These are phyloP conservation scores for Akanthomyces dipterigenus DNA, from an alignment of 2,329 filamentous ascomycete genomes.

Conservation along the genomic window DNA sequence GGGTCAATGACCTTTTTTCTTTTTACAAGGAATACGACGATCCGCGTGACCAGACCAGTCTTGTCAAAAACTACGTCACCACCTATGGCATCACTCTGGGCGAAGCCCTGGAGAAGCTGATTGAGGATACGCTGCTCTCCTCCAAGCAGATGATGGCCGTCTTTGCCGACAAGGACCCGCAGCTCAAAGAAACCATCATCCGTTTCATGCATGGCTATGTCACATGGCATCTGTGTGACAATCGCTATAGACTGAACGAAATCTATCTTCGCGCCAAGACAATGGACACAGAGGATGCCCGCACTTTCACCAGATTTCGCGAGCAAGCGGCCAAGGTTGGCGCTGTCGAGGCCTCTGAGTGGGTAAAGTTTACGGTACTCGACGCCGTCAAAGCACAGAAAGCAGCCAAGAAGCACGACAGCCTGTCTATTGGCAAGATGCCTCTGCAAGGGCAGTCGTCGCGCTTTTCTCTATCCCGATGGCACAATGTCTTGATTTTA, in stretches of 20 bases:
- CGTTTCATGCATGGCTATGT: constrained; percentile 21
- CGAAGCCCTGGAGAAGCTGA: constrained; percentile 16
- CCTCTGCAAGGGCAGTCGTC: not conserved
- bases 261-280: constrained; percentile 3
- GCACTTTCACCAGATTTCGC: not conserved
- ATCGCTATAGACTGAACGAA: constrained; percentile 16
- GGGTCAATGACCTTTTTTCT: constrained; percentile 18
- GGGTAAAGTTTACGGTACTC: not conserved
- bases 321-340: not conserved
- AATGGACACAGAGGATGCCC: not conserved
- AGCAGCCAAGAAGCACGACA: not conserved
- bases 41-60: constrained; percentile 16
- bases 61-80: constrained; percentile 16
- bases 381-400: not conserved
- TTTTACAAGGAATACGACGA: constrained; percentile 20
- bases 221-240: constrained; percentile 18
- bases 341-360: not conserved
- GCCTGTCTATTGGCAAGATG: not conserved
- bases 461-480: not conserved
- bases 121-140: constrained; percentile 13
- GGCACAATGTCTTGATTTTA: not conserved
- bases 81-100: constrained; percentile 12
- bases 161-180: constrained; percentile 15
- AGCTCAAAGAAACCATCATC: not conserved
- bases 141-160: constrained; percentile 16